Conservation (phyloP, 441 rosid species). For the Isatis lusitanica region DNA sequence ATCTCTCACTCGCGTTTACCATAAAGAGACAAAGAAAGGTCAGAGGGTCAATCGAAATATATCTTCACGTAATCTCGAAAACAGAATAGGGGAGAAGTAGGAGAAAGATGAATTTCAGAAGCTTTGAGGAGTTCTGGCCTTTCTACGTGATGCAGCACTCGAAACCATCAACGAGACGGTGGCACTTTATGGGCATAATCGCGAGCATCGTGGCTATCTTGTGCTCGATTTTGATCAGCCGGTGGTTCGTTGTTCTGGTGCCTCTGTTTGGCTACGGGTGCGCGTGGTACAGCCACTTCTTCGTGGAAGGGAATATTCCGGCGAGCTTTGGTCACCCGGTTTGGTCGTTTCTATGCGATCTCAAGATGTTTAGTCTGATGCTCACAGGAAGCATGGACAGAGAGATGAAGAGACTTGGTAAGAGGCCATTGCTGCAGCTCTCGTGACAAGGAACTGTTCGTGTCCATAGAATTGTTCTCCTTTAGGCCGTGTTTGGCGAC, state of each 20-base stretch:
- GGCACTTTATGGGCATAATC: constrained; percentile 86
- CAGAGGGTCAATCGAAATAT: constrained; percentile 5
- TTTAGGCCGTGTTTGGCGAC: constrained; percentile 2
- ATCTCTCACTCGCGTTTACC: background rate
- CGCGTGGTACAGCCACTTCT: constrained; percentile 97
- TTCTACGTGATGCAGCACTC: constrained; percentile 93
- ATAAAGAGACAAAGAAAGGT: background rate
- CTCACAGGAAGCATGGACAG: constrained; percentile 90
- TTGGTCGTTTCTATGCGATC: constrained; percentile 90
- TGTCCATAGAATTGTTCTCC: background rate
- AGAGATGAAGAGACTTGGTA: constrained; percentile 95
- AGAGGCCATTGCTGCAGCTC: constrained; percentile 73
- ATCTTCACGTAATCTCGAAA: background rate
- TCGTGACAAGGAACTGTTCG: constrained; percentile 4
- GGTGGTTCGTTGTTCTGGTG: constrained; percentile 63
- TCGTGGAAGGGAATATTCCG: constrained; percentile 86
- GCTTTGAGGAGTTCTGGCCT: constrained; percentile 90
- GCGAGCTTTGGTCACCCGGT: constrained; percentile 85
- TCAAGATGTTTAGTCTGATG: constrained; percentile 93
- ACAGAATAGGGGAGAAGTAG: background rate
- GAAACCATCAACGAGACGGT: constrained; percentile 76
- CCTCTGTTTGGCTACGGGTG: constrained; percentile 81
- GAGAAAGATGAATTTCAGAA: constrained; percentile 79
- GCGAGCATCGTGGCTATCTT: constrained; percentile 48
- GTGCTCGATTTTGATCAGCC: constrained; percentile 57